These are phyloP conservation scores for Russula sp. DNA, from an alignment of 768 basidiomycete species.

Conservation along the genomic window DNA sequence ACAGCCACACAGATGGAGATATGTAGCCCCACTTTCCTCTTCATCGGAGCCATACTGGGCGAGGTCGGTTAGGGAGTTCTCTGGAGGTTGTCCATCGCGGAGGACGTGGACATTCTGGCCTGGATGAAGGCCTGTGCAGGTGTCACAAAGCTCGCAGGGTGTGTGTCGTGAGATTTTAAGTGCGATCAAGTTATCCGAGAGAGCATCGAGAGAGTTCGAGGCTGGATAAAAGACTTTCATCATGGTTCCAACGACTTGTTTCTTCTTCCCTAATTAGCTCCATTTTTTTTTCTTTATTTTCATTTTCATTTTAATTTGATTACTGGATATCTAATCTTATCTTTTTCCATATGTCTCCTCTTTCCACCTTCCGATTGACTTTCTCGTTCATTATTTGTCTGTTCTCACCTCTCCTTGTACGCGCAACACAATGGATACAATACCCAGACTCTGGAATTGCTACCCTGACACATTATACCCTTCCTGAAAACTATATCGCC, in stretches of 20 bases:
- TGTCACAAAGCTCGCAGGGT: conserved; percentile 53
- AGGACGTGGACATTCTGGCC: conserved; percentile 49
- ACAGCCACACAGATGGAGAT: conserved; percentile 59
- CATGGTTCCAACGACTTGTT: conserved; percentile 1
- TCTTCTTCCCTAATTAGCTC: background rate
- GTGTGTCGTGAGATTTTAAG: conserved; percentile 84
- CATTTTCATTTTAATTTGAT: background rate
- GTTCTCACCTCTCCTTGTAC: conserved; percentile 18
- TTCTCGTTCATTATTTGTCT: conserved; percentile 4
- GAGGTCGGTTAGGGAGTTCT: conserved; percentile 45
- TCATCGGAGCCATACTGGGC: conserved; percentile 68
- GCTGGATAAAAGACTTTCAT: conserved; percentile 69
- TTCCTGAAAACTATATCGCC: conserved; percentile 50
- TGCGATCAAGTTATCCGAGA: conserved; percentile 44
- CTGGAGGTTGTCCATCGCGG: conserved; percentile 39
- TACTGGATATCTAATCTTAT: conserved; percentile 1
- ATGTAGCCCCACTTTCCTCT: conserved; percentile 44
- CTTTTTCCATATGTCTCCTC: background rate
- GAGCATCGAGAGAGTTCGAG: conserved; percentile 41
- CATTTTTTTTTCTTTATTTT: background rate
- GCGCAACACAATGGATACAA: conserved; percentile 49
- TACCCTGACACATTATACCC: conserved; percentile 69
- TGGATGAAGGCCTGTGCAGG: conserved; percentile 70
- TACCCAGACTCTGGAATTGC: conserved; percentile 58
- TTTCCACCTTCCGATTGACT: background rate